A percentile compares a stretch with the other conserved stretches of the same genome.
Evolutionary conservation across 306 rosid genomes (phyloP).

Genomic region (Neltuma alba): DNA sequence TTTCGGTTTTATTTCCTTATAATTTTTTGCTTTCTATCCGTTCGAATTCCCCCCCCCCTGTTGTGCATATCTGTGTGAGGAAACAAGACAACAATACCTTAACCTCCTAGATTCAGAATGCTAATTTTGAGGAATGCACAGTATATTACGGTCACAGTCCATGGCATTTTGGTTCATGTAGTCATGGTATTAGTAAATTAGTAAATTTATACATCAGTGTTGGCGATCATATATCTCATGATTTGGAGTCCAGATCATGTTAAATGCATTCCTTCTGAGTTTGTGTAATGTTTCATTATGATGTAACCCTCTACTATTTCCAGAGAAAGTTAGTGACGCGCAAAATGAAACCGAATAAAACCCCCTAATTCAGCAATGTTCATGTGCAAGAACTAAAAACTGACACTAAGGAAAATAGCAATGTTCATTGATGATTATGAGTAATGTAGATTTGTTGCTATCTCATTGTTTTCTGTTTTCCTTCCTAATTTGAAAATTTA

Average conservation of each 20-base stretch:
- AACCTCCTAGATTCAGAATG: neutral
- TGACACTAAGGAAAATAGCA: neutral
- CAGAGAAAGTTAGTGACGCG: neutral
- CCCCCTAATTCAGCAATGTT: neutral
- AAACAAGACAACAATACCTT: too few relatives aligned
- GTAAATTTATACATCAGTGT: neutral
- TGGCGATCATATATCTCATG: neutral
- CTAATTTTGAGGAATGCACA: neutral
- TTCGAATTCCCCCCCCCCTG: neutral
- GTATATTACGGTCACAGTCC: neutral
- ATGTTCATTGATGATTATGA: neutral
- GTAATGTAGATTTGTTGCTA: neutral
- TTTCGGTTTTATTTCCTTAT: neutral
- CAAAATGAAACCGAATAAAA: neutral
- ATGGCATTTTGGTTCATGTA: neutral
- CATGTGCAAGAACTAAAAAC: neutral
- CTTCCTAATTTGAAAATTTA: neutral
- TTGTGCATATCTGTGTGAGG: neutral
- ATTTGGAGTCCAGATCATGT: neutral
- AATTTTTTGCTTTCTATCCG: neutral
- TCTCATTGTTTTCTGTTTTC: neutral
- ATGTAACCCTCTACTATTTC: neutral
- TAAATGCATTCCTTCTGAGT: neutral
- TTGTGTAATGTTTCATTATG: neutral
- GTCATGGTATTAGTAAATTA: neutral